Percentiles rank a stretch among this genome's conserved stretches.
Conservation (phyloP, 805 yeast genomes). For the Priceomyces fermenticarens region DNA sequence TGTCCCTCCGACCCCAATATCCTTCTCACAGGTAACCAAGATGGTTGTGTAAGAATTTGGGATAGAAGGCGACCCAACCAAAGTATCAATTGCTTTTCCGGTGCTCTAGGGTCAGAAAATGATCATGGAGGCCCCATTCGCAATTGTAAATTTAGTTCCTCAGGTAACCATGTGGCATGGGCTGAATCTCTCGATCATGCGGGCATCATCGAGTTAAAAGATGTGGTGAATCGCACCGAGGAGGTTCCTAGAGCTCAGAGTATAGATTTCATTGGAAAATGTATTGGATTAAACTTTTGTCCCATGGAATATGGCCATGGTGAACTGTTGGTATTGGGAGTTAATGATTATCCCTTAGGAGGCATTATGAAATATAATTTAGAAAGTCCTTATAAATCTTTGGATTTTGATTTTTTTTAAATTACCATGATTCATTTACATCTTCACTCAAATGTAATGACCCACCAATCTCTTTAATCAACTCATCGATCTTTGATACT, state of each 20-base stretch:
- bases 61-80: constrained; percentile 41
- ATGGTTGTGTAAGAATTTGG: constrained; percentile 52
- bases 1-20: constrained; percentile 35
- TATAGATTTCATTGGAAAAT: constrained; percentile 55
- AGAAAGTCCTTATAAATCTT: constrained; percentile 29
- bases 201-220: constrained; percentile 43
- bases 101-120: constrained; percentile 24
- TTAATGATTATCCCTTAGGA: constrained; percentile 54
- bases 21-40: constrained; percentile 59
- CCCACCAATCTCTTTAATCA: constrained; percentile 39
- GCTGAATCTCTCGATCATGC: constrained; percentile 61
- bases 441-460: constrained; percentile 33
- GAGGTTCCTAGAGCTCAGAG: constrained; percentile 36
- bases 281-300: constrained; percentile 52
- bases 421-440: constrained; percentile 43
- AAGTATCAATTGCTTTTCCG: constrained; percentile 31
- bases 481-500: constrained; percentile 25
- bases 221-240: constrained; percentile 15
- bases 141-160: constrained; percentile 47
- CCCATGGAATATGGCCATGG: constrained; percentile 41
- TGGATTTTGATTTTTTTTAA: constrained; percentile 40
- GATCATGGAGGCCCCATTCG: constrained; percentile 49
- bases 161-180: constrained; percentile 47
- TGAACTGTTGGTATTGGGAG: constrained; percentile 51
- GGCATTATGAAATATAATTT: constrained; percentile 51